phyloP scores from a whole-genome alignment of 768 basidiomycete species.

The Lepiota venenata region DNA sequence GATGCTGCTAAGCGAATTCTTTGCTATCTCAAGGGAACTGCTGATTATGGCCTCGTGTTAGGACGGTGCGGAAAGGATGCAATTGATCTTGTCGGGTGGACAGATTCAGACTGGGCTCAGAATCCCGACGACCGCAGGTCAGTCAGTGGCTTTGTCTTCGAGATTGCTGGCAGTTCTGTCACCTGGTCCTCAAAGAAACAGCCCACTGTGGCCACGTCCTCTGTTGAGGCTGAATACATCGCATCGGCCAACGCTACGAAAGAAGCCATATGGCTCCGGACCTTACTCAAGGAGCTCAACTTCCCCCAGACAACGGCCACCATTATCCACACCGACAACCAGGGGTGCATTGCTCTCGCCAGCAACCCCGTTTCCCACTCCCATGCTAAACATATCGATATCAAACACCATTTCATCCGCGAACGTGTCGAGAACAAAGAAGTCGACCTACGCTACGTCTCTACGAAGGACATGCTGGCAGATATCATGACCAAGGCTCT shows the following conservation, averaged over 20 bases:
- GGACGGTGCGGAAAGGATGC: not conserved
- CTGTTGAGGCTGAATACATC: slow-evolving; percentile 33
- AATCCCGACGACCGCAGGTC: slow-evolving; percentile 21
- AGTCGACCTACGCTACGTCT: slow-evolving; percentile 14
- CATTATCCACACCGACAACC: slow-evolving; percentile 18
- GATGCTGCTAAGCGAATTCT: slow-evolving; percentile 13
- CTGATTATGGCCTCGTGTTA: not conserved
- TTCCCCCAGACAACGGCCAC: not conserved
- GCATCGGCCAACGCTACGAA: slow-evolving; percentile 24
- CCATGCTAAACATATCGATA: slow-evolving; percentile 34
- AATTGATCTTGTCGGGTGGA: slow-evolving; percentile 8
- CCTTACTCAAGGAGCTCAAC: slow-evolving; percentile 6
- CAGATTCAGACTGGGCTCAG: slow-evolving; percentile 14
- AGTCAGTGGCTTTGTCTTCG: slow-evolving; percentile 28
- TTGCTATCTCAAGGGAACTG: slow-evolving; percentile 17
- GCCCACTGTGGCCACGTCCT: slow-evolving; percentile 29
- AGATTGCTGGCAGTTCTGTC: slow-evolving; percentile 23
- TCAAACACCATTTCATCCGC: slow-evolving; percentile 30
- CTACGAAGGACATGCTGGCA: slow-evolving; percentile 20
- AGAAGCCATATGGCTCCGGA: slow-evolving; percentile 16
- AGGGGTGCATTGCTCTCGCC: slow-evolving; percentile 17
- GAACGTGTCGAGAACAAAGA: slow-evolving; percentile 18
- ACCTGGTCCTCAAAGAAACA: slow-evolving; percentile 33
- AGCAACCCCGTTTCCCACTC: slow-evolving; percentile 26
- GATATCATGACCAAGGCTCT: slow-evolving; percentile 21